Base-by-base conservation (phyloP, 83 land plant genomes). In the Larix sibirica region DNA sequence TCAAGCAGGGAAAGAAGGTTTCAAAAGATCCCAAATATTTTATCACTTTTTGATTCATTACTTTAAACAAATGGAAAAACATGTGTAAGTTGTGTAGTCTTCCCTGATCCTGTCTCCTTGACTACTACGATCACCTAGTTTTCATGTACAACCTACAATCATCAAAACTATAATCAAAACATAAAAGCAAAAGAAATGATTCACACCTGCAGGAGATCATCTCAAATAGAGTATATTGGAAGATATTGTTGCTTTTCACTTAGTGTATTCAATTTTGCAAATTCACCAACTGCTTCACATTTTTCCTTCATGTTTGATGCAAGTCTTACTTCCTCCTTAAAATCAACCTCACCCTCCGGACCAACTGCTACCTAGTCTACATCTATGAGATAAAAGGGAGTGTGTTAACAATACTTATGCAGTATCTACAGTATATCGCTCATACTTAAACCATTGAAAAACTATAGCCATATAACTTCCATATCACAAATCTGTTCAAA, bases 201-300 rank as follows among this genome's bases (percentile, higher is more conserved):
- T 23, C 81, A 59, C 83, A 95, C 98, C 93, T 97, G 99, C 67
- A 97, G 77, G 31, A 97, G 85, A 42, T 97, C 99, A 44, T 97
- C 99, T 21, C 99, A 91, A 7, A 95, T 90, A 69, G 96, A 94
- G 85, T 71, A 97, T 58, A 97, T 95, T 13, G 99, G 99, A 18
- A 97, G 93, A 88, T 97, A 97, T 70, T 95, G 98, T 26, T 98
- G 90, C 82, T 97, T 98, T 79, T 97, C 93, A 81, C 88, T 65
- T 70, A 97, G 23, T n/a, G 96, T 84, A 81, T 97, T 97, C 81
- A 96, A 84, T 86, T 84, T 94, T 17, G 99, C 94, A 89, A 97
- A 97, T 0, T 97, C 99, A 85, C 99, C 95, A 4, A 95, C 99
- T 61, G 99, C 99, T 81, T 95, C 98, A 36, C 88, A 94, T 91